A percentile compares a stretch with the other conserved stretches of the same genome.
These are phyloP conservation scores for Aspergillus pseudoviridinutans DNA, from an alignment of 2,329 filamentous ascomycete species.

Conservation along the genomic window DNA sequence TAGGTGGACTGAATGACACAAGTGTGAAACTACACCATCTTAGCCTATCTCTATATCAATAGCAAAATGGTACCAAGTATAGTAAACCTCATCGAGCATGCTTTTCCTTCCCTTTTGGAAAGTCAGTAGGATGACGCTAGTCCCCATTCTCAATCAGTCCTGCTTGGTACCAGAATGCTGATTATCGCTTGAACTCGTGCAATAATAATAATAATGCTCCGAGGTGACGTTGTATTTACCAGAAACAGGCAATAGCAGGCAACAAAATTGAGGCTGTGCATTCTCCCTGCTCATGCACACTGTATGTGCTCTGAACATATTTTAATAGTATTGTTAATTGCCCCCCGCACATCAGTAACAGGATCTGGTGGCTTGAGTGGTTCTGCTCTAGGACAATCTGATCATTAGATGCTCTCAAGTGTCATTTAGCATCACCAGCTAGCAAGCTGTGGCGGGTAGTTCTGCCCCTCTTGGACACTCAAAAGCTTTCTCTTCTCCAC, in stretches of 20 bases:
- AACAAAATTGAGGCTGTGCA: constrained; percentile 30
- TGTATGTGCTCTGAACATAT: constrained; percentile 1
- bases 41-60: background rate
- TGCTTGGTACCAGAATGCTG: background rate
- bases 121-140: constrained; percentile 13
- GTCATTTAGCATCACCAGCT: constrained; percentile 12
- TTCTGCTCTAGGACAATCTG: constrained; percentile 1
- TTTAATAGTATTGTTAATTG: background rate
- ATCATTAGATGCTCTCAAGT: background rate
- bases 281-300: constrained; percentile 6
- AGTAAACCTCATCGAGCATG: background rate
- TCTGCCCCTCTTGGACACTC: background rate
- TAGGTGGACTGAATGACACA: background rate
- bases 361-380: constrained; percentile 19
- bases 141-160: background rate
- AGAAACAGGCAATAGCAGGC: constrained; percentile 6
- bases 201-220: background rate
- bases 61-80: background rate
- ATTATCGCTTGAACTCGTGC: constrained; percentile 6
- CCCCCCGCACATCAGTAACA: constrained; percentile 22
- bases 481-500: background rate
- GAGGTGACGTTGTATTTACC: constrained; percentile 14
- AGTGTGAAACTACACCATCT: no score
- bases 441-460: constrained; percentile 1
- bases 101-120: constrained; percentile 1